Evolutionary conservation across 2,329 filamentous ascomycete species (phyloP).

Genomic region (Colletotrichum cereale): DNA sequence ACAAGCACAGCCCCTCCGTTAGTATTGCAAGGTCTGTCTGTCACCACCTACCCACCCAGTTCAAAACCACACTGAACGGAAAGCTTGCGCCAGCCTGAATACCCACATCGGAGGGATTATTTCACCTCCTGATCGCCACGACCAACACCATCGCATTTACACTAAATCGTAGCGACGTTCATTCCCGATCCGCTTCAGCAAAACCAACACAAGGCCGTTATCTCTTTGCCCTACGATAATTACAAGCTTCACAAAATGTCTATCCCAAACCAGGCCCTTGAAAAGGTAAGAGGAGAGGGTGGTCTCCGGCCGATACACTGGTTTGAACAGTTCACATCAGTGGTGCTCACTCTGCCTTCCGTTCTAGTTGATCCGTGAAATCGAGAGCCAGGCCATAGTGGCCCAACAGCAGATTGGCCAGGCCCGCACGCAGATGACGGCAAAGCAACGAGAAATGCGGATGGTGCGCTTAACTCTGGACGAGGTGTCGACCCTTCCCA

Average conservation of each 20-base stretch:
- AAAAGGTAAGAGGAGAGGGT: slow-evolving; percentile 74
- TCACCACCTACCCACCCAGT: background rate
- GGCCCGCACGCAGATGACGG: slow-evolving; percentile 84
- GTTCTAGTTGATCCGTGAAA: slow-evolving; percentile 86
- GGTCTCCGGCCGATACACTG: background rate
- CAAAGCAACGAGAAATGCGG: slow-evolving; percentile 89
- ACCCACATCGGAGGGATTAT: background rate
- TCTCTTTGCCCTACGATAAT: background rate
- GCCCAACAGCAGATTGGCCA: slow-evolving; percentile 94
- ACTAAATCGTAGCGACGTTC: background rate
- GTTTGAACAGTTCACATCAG: background rate
- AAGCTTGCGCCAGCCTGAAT: background rate
- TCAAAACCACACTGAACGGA: background rate
- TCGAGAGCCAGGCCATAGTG: slow-evolving; percentile 87
- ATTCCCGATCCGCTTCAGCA: background rate
- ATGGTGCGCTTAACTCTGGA: slow-evolving; percentile 88
- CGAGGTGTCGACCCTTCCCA: slow-evolving; percentile 82
- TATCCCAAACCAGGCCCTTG: slow-evolving; percentile 91
- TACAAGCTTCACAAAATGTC: slow-evolving; percentile 72
- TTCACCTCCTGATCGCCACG: background rate
- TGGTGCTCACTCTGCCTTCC: slow-evolving; percentile 26
- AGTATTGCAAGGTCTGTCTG: background rate
- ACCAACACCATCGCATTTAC: background rate
- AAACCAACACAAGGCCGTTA: background rate
- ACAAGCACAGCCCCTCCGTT: background rate